These are phyloP conservation scores for Moringa oleifera DNA, from an alignment of 345 rosid genomes.

Conservation along the genomic window DNA sequence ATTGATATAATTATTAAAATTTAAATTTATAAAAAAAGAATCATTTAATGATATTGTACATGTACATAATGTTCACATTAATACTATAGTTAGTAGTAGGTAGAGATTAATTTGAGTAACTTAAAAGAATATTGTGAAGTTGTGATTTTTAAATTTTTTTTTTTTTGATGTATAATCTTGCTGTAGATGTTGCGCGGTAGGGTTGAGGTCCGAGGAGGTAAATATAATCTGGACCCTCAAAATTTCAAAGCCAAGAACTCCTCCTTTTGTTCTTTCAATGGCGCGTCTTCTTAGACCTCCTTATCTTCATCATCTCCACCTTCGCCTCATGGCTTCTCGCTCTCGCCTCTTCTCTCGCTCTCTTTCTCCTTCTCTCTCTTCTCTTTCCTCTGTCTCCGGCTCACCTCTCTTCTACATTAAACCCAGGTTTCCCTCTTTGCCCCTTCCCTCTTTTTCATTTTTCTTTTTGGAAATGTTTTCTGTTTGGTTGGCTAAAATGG, in stretches of 20 bases:
- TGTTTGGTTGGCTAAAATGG: conserved; percentile 11
- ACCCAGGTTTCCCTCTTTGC: conserved; percentile 40
- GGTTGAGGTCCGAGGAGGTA: no score
- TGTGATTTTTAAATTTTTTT: no score
- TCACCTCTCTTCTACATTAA: conserved; percentile 29
- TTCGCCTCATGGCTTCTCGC: conserved; percentile 50
- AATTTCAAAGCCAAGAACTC: background rate
- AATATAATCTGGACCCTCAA: no score
- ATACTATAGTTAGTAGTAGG: no score
- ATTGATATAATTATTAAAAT: no score
- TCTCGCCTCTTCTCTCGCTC: conserved; percentile 17
- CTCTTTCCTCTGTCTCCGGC: conserved; percentile 20
- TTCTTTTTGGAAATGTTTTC: conserved; percentile 3
- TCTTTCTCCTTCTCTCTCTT: conserved; percentile 13
- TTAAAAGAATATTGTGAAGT: no score
- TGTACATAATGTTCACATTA: no score
- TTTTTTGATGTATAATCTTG: no score
- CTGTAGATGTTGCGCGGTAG: no score
- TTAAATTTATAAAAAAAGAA: no score
- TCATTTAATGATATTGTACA: no score
- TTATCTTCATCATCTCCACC: conserved; percentile 27
- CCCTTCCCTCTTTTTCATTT: background rate
- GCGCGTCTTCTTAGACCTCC: conserved; percentile 34
- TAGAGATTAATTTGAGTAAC: no score
- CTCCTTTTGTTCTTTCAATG: conserved; percentile 9